phyloP scores from a whole-genome alignment of 108 stramenopile genomes.

The Nannochloropsis oceanica region DNA sequence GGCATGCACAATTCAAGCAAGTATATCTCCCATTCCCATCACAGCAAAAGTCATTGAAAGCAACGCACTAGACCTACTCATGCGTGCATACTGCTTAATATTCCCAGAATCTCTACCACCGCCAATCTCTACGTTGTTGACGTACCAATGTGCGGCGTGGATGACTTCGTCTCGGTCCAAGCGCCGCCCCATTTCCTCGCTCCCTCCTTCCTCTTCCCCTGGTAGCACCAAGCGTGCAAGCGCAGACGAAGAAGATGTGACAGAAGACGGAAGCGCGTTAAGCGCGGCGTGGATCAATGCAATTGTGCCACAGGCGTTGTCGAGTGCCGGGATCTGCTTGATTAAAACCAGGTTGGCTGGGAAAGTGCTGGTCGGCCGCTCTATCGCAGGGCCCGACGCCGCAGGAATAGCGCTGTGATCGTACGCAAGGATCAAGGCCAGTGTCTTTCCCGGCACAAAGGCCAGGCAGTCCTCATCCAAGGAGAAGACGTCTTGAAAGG shows the following conservation, averaged over 20 bases:
- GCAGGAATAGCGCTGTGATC: background rate
- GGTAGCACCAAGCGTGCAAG: background rate
- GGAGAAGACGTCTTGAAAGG: background rate
- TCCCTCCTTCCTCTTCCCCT: background rate
- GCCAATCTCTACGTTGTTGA: no score
- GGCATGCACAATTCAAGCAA: no score
- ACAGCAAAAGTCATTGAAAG: no score
- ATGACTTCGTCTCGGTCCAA: background rate
- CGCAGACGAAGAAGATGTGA: background rate
- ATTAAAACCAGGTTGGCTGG: background rate
- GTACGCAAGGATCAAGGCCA: background rate
- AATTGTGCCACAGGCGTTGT: background rate
- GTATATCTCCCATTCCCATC: no score
- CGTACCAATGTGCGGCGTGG: background rate
- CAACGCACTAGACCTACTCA: no score
- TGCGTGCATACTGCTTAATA: no score
- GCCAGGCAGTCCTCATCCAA: background rate
- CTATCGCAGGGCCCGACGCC: background rate
- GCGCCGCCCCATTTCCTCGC: background rate
- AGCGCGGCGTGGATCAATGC: background rate
- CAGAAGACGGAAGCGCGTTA: background rate
- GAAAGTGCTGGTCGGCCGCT: background rate
- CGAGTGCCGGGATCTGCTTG: background rate
- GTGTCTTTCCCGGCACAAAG: background rate
- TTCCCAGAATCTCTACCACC: no score